These are phyloP conservation scores for Coniochaeta ligniaria DNA, from an alignment of 2,329 filamentous ascomycete species.

Conservation along the genomic window DNA sequence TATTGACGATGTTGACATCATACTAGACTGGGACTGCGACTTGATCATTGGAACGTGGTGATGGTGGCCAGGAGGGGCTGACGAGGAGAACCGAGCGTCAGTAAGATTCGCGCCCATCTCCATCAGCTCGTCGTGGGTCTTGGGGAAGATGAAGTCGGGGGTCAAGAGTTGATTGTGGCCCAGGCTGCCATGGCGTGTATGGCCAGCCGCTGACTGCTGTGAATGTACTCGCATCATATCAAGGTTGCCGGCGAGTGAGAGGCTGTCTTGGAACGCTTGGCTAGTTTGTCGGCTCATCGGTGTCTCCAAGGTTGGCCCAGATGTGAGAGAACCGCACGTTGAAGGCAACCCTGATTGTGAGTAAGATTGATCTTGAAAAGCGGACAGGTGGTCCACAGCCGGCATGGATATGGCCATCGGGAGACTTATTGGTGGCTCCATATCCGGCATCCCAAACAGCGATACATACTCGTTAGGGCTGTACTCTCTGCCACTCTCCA, in stretches of 20 bases:
- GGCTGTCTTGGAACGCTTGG: constrained; percentile 22
- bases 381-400: constrained; percentile 1
- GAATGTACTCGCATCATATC: constrained; percentile 32
- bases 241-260: constrained; percentile 18
- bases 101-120: background rate
- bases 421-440: background rate
- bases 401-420: constrained; percentile 12
- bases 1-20: background rate
- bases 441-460: background rate
- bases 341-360: constrained; percentile 22
- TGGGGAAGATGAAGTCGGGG: background rate
- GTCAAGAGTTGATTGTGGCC: constrained; percentile 7
- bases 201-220: constrained; percentile 22
- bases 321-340: constrained; percentile 34
- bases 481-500: constrained; percentile 10
- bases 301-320: constrained; percentile 28
- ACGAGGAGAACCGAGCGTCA: background rate
- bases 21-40: background rate
- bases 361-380: constrained; percentile 6
- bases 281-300: constrained; percentile 37
- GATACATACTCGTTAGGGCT: constrained; percentile 8
- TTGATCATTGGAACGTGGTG: background rate
- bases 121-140: background rate
- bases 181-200: constrained; percentile 16
- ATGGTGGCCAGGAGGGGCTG: background rate